phyloP scores from a whole-genome alignment of 78 protist species.

The Chrysochromulina parva region DNA sequence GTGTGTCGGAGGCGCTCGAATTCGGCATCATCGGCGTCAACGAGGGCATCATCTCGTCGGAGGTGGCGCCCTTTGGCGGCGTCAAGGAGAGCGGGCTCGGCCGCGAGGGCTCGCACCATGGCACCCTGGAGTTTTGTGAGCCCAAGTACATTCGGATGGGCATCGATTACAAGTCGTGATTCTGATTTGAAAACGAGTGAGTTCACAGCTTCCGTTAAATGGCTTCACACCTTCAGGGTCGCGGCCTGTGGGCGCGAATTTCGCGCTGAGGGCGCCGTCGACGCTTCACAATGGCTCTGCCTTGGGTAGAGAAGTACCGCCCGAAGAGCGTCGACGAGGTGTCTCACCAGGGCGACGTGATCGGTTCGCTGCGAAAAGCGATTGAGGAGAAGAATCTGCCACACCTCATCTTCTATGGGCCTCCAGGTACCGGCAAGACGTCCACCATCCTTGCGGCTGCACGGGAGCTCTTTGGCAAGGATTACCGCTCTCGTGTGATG shows the following conservation, averaged over 20 bases:
- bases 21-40: constrained; percentile 63
- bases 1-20: constrained; percentile 51
- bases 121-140: constrained; percentile 41
- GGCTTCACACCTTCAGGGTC: too few relatives aligned
- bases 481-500: constrained; percentile 72
- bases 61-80: constrained; percentile 68
- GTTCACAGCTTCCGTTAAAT: too few relatives aligned
- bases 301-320: constrained; percentile 45
- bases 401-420: constrained; percentile 97
- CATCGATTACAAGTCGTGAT: not conserved
- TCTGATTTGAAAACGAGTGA: too few relatives aligned
- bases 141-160: not conserved
- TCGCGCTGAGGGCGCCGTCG: too few relatives aligned
- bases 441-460: constrained; percentile 90
- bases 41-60: constrained; percentile 50
- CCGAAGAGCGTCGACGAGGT: constrained; percentile 88
- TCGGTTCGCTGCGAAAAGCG: constrained; percentile 63
- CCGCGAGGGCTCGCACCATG: constrained; percentile 48
- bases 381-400: constrained; percentile 81
- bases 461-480: constrained; percentile 85
- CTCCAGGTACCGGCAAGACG: constrained; percentile 99
- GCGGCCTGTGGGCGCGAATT: too few relatives aligned
- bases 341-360: constrained; percentile 88
- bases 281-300: too few relatives aligned
- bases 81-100: constrained; percentile 59